phyloP scores from a whole-genome alignment of 768 basidiomycete species.

The Termitomyces sp. region DNA sequence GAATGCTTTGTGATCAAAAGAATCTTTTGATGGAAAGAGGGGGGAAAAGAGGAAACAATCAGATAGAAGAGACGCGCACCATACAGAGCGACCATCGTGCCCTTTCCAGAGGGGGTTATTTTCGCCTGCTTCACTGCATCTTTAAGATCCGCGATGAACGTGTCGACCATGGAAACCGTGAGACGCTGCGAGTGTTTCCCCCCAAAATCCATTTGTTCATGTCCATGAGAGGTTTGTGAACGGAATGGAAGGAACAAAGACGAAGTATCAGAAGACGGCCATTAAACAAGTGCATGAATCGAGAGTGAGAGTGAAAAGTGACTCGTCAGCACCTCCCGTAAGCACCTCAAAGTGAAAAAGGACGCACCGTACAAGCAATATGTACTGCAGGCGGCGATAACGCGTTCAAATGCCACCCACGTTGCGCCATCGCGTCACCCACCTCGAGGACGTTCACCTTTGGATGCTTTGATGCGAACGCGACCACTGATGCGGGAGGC shows the following conservation, averaged over 20 bases:
- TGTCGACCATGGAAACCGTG: conserved; percentile 71
- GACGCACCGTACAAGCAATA: conserved; percentile 85
- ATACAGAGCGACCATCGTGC: conserved; percentile 88
- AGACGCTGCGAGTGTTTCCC: conserved; percentile 43
- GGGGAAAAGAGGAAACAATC: neutral
- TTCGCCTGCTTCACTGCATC: conserved; percentile 72
- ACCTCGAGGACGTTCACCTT: conserved; percentile 78
- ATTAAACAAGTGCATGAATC: neutral
- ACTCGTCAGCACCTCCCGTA: neutral
- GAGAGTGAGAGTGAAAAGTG: conserved; percentile 3
- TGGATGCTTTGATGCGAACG: conserved; percentile 66
- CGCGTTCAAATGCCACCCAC: conserved; percentile 92
- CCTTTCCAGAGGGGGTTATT: conserved; percentile 57
- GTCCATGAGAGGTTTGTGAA: neutral
- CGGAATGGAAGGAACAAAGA: neutral
- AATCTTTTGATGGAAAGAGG: neutral
- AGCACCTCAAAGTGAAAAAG: neutral
- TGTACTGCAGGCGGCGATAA: conserved; percentile 82
- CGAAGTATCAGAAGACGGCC: neutral
- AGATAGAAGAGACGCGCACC: conserved; percentile 43
- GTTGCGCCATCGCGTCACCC: conserved; percentile 80
- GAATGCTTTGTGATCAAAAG: neutral
- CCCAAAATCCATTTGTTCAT: neutral
- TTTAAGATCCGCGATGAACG: conserved; percentile 80
- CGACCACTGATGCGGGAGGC: conserved; percentile 86